Evolutionary conservation across 2,329 filamentous ascomycete species (phyloP).

Genomic region (Ophiostoma sp.): DNA sequence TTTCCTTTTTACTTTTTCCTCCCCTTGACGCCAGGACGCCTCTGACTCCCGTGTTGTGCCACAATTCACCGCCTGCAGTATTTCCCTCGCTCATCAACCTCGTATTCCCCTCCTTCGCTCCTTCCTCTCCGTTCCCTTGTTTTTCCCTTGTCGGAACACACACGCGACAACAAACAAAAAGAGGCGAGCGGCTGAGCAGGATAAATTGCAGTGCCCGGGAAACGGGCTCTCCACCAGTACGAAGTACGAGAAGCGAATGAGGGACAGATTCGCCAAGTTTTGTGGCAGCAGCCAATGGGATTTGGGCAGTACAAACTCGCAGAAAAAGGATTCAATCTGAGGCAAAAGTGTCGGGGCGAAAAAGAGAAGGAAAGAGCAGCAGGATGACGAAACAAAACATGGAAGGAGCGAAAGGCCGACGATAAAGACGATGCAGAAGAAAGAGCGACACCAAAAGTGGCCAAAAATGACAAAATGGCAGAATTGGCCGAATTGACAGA

Average conservation of each 20-base stretch:
- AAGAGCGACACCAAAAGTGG: background rate
- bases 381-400: background rate
- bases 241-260: background rate
- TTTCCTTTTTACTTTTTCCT: background rate
- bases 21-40: background rate
- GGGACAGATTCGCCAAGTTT: background rate
- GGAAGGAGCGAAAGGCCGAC: background rate
- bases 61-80: constrained; percentile 21
- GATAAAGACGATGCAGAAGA: background rate
- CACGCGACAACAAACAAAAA: background rate
- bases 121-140: constrained; percentile 2
- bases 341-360: background rate
- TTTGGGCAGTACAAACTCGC: background rate
- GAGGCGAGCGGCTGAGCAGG: constrained; percentile 17
- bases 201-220: constrained; percentile 22
- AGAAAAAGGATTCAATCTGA: constrained; percentile 8
- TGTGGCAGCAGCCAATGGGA: background rate
- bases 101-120: constrained; percentile 20
- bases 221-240: constrained; percentile 1
- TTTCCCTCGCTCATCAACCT: background rate
- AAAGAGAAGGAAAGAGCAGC: background rate
- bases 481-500: constrained; percentile 10
- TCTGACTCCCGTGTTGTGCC: constrained; percentile 16
- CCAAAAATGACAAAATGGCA: background rate
- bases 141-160: constrained; percentile 5